Base-by-base conservation (phyloP, 148 eudicot species). In the Arbutus unedo region DNA sequence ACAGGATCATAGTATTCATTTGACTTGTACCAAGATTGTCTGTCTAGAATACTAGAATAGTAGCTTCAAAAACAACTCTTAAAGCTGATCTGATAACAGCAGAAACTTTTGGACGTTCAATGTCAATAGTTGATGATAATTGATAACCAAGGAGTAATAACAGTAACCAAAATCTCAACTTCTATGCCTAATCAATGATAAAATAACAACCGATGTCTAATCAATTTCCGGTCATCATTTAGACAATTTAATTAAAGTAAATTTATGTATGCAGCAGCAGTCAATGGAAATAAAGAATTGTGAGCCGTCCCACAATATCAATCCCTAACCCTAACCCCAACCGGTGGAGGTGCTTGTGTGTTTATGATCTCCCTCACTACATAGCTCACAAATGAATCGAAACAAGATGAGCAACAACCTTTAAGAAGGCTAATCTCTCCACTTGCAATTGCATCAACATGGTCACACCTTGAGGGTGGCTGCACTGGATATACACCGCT, bases 351-450 rank as follows among this genome's bases (percentile, higher is more conserved):
- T 54, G 50, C 67, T 83, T 62, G 60, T 62, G 80, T 49, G 76
- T 79, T 81, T 80, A 73, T 83, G 25, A 89, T 77, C 76, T 81
- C 88, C 44, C 79, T 84, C 82, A 90, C 91, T 62, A 85, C 90
- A 76, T 82, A 83, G 81, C 78, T 81, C 50, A 87, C 94, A 64
- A 93, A 90, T 60, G 25, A 76, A 85, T 89, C 85, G 62, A 90
- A 89, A 84, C 92, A 93, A 84, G 84, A 79, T 56, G 81, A 62
- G 91, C 93, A 93, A 77, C 83, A 87, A 76, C 85, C 87, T 75
- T 71, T 83, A 47, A 88, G 73, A 53, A 84, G 87, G 85, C 90
- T 80, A 41, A 47, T 82, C 83, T 60, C 83, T 79, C 74, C 82
- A 64, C 55, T 59, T 59, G 87, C 86, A 49, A 45, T 71, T 79